Percentiles rank a stretch among this genome's conserved stretches.
These are phyloP conservation scores for Acanthamoeba polyphaga DNA, from an alignment of 208 protist species.

Conservation along the genomic window DNA sequence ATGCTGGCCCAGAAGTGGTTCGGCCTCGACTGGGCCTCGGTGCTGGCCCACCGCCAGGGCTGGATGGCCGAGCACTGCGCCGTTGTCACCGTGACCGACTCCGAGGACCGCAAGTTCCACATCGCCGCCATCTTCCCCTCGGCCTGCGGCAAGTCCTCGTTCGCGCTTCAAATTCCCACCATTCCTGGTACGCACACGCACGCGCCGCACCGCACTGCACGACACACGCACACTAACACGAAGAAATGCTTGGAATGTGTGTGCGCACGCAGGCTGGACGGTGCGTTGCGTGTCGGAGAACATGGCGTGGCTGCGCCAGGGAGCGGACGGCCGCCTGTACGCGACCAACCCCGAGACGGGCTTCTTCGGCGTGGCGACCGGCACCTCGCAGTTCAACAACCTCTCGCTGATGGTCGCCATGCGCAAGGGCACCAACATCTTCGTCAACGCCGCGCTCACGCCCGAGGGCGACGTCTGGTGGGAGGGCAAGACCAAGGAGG, in stretches of 20 bases:
- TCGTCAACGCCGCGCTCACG: slow-evolving; percentile 91
- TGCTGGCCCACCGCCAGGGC: slow-evolving; percentile 82
- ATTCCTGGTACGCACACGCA: slow-evolving; percentile 86
- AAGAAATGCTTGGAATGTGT: too few relatives aligned
- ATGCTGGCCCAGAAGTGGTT: slow-evolving; percentile 93
- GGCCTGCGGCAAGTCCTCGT: slow-evolving; percentile 93
- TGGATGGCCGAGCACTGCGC: slow-evolving; percentile 93
- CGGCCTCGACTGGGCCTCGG: slow-evolving; percentile 90
- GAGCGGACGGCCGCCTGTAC: background rate
- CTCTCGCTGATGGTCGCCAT: slow-evolving; percentile 83
- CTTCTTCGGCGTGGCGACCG: slow-evolving; percentile 93
- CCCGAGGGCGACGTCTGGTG: slow-evolving; percentile 91
- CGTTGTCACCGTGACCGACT: slow-evolving; percentile 89
- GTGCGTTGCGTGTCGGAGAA: slow-evolving; percentile 90
- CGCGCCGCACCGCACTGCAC: slow-evolving; percentile 88
- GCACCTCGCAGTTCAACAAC: slow-evolving; percentile 87
- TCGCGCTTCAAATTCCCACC: slow-evolving; percentile 89
- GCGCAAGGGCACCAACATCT: slow-evolving; percentile 87
- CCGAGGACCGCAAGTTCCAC: slow-evolving; percentile 88
- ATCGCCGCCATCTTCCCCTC: slow-evolving; percentile 91
- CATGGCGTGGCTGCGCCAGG: slow-evolving; percentile 90
- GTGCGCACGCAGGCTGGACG: slow-evolving; percentile 89
- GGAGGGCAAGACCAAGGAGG: slow-evolving; percentile 89
- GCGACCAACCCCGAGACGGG: slow-evolving; percentile 90
- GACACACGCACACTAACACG: slow-evolving; percentile 78